Evolutionary conservation across 1,139 yeast genomes (phyloP).

Genomic region (Pichia terricola): DNA sequence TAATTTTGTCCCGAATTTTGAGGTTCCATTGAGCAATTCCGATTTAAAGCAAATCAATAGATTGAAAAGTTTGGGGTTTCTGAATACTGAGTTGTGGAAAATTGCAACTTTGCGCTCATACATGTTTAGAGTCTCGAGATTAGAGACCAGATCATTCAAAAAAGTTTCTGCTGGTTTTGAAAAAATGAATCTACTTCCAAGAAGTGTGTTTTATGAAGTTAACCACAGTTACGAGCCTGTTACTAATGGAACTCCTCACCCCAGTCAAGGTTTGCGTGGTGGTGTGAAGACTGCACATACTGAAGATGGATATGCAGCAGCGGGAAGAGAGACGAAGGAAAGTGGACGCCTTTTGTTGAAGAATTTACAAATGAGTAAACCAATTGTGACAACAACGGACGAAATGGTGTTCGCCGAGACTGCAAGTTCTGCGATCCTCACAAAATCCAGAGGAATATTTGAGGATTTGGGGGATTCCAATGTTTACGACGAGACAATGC

Average conservation of each 20-base stretch:
- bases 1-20: conserved; percentile 30
- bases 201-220: conserved; percentile 61
- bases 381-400: conserved; percentile 49
- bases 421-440: not conserved
- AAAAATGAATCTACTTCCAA: conserved; percentile 38
- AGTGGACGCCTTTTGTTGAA: conserved; percentile 11
- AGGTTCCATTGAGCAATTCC: conserved; percentile 41
- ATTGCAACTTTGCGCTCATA: conserved; percentile 60
- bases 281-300: not conserved
- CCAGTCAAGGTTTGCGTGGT: not conserved
- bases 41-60: conserved; percentile 72
- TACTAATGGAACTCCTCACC: not conserved
- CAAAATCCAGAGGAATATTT: not conserved
- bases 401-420: conserved; percentile 45
- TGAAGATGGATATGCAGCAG: not conserved
- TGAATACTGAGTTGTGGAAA: conserved; percentile 75
- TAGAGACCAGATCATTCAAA: conserved; percentile 12
- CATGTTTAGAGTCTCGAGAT: conserved; percentile 47
- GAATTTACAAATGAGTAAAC: conserved; percentile 28
- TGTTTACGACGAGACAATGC: conserved; percentile 20
- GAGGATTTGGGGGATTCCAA: conserved; percentile 37
- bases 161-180: conserved; percentile 15
- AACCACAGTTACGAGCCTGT: conserved; percentile 35
- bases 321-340: not conserved
- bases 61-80: conserved; percentile 60